Base-by-base conservation (phyloP, 805 yeast species). In the Lipomyces sp. region DNA sequence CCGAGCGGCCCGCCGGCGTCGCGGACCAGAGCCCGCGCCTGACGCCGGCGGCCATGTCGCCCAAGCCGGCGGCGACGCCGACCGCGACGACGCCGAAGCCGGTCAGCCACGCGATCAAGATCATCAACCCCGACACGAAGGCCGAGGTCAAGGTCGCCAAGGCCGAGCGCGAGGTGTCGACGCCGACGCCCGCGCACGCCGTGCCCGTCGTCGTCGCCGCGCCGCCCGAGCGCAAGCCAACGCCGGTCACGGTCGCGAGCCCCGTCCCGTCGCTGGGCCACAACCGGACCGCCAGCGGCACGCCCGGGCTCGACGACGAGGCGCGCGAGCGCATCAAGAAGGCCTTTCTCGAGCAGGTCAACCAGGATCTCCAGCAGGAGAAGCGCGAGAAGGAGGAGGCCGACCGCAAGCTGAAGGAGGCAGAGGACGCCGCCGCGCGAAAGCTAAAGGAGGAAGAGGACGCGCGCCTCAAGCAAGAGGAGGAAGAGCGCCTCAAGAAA, bases 221-320 rank as follows among this genome's bases (percentile, higher is more conserved):
- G 21, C 7, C 38, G 4, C 45, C 53, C 10, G 53, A 45, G 34
- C 49, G 51, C 24, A 45, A 26, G 24, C 28, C 28, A 29, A 38
- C 58, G 6, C 51, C 52, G 3, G 31, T 41, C 29, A 11, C 34
- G 8, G 16, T 49, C n/a, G 42, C 34, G 22, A 37, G 49, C 39
- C 43, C 57, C 18, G 46, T 18, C 22, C 50, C 56, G 5, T 5
- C 37, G 10, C 36, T 41, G 14, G 58, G 45, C 8, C 55, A 47
- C 31, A 23, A 19, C 28, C 51, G 55, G n/a, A 37, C 54, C 11
- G 41, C 31, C 19, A 48, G 50, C 38, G 46, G 44, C 19, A 47
- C 58, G 19, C 54, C 58, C 8, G 45, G 40, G n/a, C 49, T 55
- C 6, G 61, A 54, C 34, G 61, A 49, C 22, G 61, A 57, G 47